Evolutionary conservation across 2,329 filamentous ascomycete genomes (phyloP).

Genomic region (Rhynchosporium agropyri): DNA sequence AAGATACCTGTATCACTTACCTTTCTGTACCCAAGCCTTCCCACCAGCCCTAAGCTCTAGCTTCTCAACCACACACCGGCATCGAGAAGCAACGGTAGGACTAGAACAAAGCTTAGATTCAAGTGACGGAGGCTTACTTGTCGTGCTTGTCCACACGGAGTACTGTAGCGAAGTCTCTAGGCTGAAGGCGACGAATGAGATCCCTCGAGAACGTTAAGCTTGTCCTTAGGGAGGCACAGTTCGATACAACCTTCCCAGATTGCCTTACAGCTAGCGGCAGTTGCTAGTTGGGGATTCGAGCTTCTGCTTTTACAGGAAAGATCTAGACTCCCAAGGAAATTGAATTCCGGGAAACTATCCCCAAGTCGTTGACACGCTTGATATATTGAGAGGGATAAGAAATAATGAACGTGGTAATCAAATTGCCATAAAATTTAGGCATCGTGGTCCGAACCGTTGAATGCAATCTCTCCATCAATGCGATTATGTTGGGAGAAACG

Average conservation of each 20-base stretch:
- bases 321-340: background rate
- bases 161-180: background rate
- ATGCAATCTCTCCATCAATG: too few relatives aligned
- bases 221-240: background rate
- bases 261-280: background rate
- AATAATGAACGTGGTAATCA: background rate
- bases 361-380: background rate
- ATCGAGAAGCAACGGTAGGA: conserved; percentile 14
- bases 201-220: background rate
- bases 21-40: background rate
- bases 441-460: too few relatives aligned
- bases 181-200: background rate
- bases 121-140: background rate
- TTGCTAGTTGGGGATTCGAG: background rate
- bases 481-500: too few relatives aligned
- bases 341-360: background rate
- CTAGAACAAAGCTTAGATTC: conserved; percentile 25
- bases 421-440: too few relatives aligned
- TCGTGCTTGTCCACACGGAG: background rate
- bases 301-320: background rate
- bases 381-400: background rate
- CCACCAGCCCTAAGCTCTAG: conserved; percentile 8
- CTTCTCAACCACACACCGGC: background rate
- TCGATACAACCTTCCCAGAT: background rate
- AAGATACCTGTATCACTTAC: background rate